Evolutionary conservation across 2,329 filamentous ascomycete genomes (phyloP).

Genomic region (Sporothrix luriei): DNA sequence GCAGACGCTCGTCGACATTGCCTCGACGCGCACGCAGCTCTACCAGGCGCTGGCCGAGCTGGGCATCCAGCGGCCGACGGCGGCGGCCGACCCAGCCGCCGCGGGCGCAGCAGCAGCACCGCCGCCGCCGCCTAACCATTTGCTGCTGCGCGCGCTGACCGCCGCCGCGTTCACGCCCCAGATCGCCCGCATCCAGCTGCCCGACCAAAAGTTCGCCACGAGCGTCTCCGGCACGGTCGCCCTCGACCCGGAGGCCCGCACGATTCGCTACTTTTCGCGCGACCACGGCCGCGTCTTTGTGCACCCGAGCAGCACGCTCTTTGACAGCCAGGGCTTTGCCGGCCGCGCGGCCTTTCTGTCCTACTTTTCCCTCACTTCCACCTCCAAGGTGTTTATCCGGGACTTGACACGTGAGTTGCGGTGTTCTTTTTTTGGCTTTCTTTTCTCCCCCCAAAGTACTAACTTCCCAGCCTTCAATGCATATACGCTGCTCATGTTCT

Average conservation of each 20-base stretch:
- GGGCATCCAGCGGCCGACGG: slow-evolving; percentile 65
- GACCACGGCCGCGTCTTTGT: slow-evolving; percentile 88
- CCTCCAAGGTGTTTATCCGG: slow-evolving; percentile 86
- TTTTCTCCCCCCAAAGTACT: neutral
- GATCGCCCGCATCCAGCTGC: slow-evolving; percentile 87
- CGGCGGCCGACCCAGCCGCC: too few species aligned
- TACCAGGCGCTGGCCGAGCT: slow-evolving; percentile 82
- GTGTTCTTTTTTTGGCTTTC: too few species aligned
- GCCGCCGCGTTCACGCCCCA: slow-evolving; percentile 80
- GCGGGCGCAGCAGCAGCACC: slow-evolving; percentile 38
- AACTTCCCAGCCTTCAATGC: slow-evolving; percentile 71
- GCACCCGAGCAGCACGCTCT: slow-evolving; percentile 85
- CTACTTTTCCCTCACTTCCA: slow-evolving; percentile 91
- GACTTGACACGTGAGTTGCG: slow-evolving; percentile 87
- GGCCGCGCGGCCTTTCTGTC: slow-evolving; percentile 76
- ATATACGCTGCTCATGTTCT: slow-evolving; percentile 85
- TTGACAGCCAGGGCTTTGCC: slow-evolving; percentile 77
- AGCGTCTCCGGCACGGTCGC: slow-evolving; percentile 88
- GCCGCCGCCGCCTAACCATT: slow-evolving; percentile 38
- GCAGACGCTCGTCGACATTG: slow-evolving; percentile 84
- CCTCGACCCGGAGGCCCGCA: slow-evolving; percentile 85
- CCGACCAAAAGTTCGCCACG: slow-evolving; percentile 91
- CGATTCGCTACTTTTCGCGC: slow-evolving; percentile 90
- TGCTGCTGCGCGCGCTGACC: slow-evolving; percentile 68
- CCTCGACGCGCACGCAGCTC: slow-evolving; percentile 83